Percentiles rank a stretch among this genome's conserved stretches.
Conservation (phyloP, 208 protist species). For the Trypanosoma congolense region DNA sequence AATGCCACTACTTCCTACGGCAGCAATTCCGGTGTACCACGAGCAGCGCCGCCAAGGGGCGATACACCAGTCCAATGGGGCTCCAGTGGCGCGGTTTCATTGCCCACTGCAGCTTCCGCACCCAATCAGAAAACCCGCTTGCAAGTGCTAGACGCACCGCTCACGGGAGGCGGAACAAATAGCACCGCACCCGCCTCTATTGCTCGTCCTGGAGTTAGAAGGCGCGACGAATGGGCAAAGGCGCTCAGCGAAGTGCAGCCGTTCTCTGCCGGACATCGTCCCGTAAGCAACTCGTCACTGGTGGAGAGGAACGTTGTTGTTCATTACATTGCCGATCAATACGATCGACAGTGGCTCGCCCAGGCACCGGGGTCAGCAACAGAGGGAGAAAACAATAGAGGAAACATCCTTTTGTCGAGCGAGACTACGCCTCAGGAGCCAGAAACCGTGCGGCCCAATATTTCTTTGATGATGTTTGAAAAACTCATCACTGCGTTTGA, state of each 20-base stretch:
- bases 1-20: background rate
- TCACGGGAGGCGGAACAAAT: slow-evolving; percentile 13
- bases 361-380: slow-evolving; percentile 27
- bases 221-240: slow-evolving; percentile 41
- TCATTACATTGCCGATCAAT: slow-evolving; percentile 55
- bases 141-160: background rate
- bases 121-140: background rate
- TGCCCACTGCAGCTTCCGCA: background rate
- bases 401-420: slow-evolving; percentile 20
- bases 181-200: slow-evolving; percentile 49
- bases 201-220: slow-evolving; percentile 41
- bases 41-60: slow-evolving; percentile 4
- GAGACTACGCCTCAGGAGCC: slow-evolving; percentile 11
- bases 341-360: slow-evolving; percentile 59
- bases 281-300: slow-evolving; percentile 24
- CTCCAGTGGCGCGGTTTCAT: background rate
- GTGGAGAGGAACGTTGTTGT: slow-evolving; percentile 9
- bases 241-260: slow-evolving; percentile 28
- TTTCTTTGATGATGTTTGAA: slow-evolving; percentile 37
- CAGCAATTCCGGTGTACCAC: slow-evolving; percentile 10
- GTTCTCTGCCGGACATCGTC: slow-evolving; percentile 28
- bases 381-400: slow-evolving; percentile 41
- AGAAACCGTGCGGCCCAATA: slow-evolving; percentile 3
- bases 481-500: slow-evolving; percentile 66
- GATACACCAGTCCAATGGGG: slow-evolving; percentile 6